These are phyloP conservation scores for Aspergillus viridinutans DNA, from an alignment of 2,329 filamentous ascomycete genomes.

Conservation along the genomic window DNA sequence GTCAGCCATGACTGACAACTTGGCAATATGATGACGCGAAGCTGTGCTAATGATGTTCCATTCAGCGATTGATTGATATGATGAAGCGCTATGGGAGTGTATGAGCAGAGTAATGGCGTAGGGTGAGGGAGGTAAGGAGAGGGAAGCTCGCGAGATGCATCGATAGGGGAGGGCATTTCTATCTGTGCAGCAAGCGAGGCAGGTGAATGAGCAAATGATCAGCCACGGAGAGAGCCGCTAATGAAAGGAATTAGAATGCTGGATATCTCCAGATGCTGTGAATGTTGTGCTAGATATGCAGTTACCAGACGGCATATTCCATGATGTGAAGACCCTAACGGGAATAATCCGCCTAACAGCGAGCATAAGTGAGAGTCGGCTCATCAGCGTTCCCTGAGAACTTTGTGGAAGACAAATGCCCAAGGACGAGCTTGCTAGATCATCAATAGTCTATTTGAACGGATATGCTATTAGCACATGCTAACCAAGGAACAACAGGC, in stretches of 20 bases:
- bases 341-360: neutral
- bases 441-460: conserved; percentile 2
- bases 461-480: neutral
- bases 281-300: neutral
- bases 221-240: neutral
- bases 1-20: neutral
- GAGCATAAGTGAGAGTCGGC: neutral
- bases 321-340: neutral
- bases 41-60: neutral
- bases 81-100: neutral
- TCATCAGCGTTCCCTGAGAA: neutral
- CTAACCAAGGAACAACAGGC: neutral
- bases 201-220: neutral
- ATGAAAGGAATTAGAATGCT: neutral
- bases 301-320: neutral
- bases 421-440: neutral
- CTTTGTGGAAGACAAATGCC: neutral
- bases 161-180: neutral
- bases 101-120: neutral
- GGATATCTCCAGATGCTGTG: neutral
- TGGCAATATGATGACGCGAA: neutral
- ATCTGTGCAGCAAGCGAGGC: neutral
- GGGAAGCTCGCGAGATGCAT: neutral
- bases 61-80: neutral
- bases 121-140: neutral